Base-by-base conservation (phyloP, 176 grass and related monocot species). In the Aegilops tauschii region DNA sequence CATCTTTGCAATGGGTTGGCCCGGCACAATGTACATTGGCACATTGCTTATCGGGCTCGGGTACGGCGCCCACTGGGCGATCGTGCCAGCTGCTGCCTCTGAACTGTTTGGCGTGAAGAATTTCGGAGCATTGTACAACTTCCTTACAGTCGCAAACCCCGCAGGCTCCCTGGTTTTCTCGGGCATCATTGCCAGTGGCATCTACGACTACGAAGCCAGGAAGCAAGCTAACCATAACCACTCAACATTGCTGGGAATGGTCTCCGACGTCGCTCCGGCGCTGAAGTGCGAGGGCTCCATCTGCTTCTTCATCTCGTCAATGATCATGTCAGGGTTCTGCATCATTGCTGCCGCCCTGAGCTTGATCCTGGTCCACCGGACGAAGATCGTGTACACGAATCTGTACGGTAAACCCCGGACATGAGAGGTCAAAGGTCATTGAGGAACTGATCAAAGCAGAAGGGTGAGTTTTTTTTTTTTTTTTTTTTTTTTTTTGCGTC, bases 91-190 rank as follows among this genome's bases (percentile, higher is more conserved):
- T 0, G 87, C 90, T 62, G 90, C 87, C 44, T 92, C 84, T 7
- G 87, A 92, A 83, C 73, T 92, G 21, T 97, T 97, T 37, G 95
- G 95, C 12, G 79, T 97, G 56, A 97, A 97, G 61, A 89, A 90
- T 61, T 92, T 92, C 4, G 90, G 90, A 61, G 84, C 90, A 47
- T n/a, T 92, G 34, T 92, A 92, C 35, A 93, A 90, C 72, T 87
- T 93, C 65, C 81, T 94, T 59, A 94, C 92, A 0, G 88, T 90
- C 3, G 95, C 92, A 42, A 97, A 97, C 45, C 95, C 92, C 9
- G 95, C 92, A 34, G 95, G 95, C 16, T 98, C 95, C 13, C 82
- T 98, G 12, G 91, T 98, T 44, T 98, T 98, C 83, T 98, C 95
- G 10, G 95, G 95, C n/a, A 29, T 98, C 21, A 98, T 98, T 68